A percentile compares a stretch with the other conserved stretches of the same genome.
Evolutionary conservation across 257 asterid species (phyloP).

Genomic region (Euphrasia confusa): DNA sequence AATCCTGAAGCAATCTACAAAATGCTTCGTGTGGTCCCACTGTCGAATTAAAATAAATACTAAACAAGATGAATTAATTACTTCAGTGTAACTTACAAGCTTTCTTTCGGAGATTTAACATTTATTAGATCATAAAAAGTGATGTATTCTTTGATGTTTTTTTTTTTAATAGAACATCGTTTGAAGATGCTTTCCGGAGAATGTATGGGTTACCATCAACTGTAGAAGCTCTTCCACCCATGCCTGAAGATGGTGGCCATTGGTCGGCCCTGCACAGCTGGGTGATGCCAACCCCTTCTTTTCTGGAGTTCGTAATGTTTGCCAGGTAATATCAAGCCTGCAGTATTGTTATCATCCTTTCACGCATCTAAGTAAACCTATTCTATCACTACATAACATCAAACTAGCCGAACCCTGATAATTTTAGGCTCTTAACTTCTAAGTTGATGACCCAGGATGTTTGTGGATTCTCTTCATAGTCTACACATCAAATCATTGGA

Average conservation of each 20-base stretch:
- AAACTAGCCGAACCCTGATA: constrained; percentile 8
- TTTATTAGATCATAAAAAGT: neutral
- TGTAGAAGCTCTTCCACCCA: constrained; percentile 91
- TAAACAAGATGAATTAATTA: neutral
- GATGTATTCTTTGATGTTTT: constrained; percentile 18
- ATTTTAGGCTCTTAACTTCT: constrained; percentile 15
- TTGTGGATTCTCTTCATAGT: constrained; percentile 76
- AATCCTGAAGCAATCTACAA: neutral
- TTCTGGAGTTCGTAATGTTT: constrained; percentile 90
- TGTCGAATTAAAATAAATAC: constrained; percentile 8
- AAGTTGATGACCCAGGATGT: constrained; percentile 61
- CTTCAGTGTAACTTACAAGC: neutral
- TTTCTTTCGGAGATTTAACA: neutral
- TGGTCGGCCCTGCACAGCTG: constrained; percentile 93
- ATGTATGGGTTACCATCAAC: constrained; percentile 83
- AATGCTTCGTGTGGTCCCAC: constrained; percentile 3
- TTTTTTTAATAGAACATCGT: constrained; percentile 49
- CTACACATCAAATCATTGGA: constrained; percentile 42
- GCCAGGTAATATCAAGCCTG: constrained; percentile 51
- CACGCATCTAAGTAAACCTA: constrained; percentile 2
- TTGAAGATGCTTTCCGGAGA: constrained; percentile 74
- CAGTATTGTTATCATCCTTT: constrained; percentile 17
- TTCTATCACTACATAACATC: constrained; percentile 1
- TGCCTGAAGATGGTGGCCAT: constrained; percentile 93
- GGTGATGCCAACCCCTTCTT: constrained; percentile 98